Percentiles rank a stretch among this genome's conserved stretches.
These are phyloP conservation scores for Tolypocladium ovalisporum DNA, from an alignment of 2,329 filamentous ascomycete species.

Conservation along the genomic window DNA sequence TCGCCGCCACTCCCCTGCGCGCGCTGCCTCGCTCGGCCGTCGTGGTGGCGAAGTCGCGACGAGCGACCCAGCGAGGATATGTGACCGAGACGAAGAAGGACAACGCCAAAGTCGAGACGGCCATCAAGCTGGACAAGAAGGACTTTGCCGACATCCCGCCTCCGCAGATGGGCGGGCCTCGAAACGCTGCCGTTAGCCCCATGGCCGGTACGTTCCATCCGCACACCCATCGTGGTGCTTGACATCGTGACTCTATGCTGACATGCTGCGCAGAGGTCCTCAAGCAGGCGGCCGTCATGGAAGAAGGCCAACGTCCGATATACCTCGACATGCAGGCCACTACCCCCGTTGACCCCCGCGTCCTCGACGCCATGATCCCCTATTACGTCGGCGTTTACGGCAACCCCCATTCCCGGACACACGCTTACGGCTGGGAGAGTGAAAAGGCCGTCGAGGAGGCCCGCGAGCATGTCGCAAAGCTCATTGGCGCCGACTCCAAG, in stretches of 20 bases:
- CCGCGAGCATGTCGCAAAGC: constrained; percentile 66
- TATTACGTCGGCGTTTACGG: constrained; percentile 90
- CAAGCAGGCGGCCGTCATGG: constrained; percentile 86
- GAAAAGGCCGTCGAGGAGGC: constrained; percentile 89
- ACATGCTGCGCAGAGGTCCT: constrained; percentile 50
- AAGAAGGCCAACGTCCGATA: constrained; percentile 84
- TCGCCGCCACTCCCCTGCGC: not conserved
- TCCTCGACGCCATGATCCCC: constrained; percentile 93
- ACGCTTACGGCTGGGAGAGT: constrained; percentile 97
- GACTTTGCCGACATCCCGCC: constrained; percentile 53
- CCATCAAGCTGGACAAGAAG: constrained; percentile 79
- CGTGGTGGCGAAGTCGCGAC: constrained; percentile 10
- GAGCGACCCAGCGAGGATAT: constrained; percentile 49
- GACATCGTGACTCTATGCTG: not conserved
- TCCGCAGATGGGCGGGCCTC: constrained; percentile 17
- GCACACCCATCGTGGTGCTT: not conserved
- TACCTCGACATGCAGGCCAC: constrained; percentile 99
- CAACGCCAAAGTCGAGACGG: constrained; percentile 73
- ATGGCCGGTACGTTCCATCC: constrained; percentile 39
- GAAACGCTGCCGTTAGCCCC: constrained; percentile 61
- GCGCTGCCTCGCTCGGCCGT: constrained; percentile 16
- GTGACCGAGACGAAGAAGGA: constrained; percentile 75
- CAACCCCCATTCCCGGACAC: constrained; percentile 93
- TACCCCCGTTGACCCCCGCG: constrained; percentile 86
- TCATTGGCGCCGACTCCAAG: constrained; percentile 91